Evolutionary conservation across 2,329 filamentous ascomycete genomes (phyloP).

Genomic region (Leptographium galeiforme): DNA sequence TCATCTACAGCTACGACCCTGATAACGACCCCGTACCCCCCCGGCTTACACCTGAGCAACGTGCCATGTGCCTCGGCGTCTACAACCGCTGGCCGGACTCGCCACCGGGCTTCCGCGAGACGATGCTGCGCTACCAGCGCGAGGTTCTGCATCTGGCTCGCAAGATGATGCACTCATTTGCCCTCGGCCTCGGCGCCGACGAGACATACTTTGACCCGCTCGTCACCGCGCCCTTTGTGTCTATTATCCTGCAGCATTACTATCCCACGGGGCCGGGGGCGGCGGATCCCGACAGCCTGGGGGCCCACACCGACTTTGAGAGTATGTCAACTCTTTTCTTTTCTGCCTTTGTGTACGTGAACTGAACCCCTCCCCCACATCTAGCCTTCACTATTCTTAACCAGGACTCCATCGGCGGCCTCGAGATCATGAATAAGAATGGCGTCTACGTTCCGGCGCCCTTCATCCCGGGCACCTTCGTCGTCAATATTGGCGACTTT

Average conservation of each 20-base stretch:
- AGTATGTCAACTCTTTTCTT: neutral
- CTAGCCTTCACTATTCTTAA: constrained; percentile 20
- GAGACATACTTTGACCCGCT: constrained; percentile 6
- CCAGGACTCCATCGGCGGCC: constrained; percentile 10
- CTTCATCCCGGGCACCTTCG: constrained; percentile 9
- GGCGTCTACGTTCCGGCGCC: constrained; percentile 5
- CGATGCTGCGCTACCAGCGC: constrained; percentile 1
- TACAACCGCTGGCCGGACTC: constrained; percentile 5
- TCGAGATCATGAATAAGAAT: constrained; percentile 8
- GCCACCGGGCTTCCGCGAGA: constrained; percentile 1
- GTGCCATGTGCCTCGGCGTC: constrained; percentile 1
- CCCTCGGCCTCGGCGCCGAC: constrained; percentile 3
- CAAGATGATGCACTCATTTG: constrained; percentile 5
- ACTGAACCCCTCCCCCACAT: constrained; percentile 16
- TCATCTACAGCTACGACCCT: constrained; percentile 9
- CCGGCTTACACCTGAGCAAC: constrained; percentile 4
- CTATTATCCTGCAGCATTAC: constrained; percentile 7
- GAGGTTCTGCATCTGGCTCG: constrained; percentile 2
- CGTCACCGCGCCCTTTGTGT: constrained; percentile 6
- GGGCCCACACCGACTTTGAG: constrained; percentile 8
- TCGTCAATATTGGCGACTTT: constrained; percentile 14
- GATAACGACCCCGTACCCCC: constrained; percentile 5
- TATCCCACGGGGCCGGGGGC: neutral
- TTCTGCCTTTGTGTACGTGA: neutral
- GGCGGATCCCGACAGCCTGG: constrained; percentile 5